phyloP scores from a whole-genome alignment of 495 filamentous ascomycete genomes.

The Penicillium arizonense region DNA sequence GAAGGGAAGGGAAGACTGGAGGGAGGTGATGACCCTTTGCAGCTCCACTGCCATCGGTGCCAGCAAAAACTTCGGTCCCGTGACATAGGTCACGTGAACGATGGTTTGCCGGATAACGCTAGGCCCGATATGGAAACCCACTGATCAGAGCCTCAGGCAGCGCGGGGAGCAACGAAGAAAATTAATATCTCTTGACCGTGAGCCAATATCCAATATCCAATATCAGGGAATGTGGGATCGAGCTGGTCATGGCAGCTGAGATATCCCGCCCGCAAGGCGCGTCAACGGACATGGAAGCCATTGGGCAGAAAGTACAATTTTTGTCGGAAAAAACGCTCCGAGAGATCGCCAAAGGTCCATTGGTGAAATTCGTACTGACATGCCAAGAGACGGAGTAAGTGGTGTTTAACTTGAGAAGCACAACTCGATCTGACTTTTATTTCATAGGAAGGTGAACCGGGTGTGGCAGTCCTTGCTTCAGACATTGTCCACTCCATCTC shows the following conservation, averaged over 20 bases:
- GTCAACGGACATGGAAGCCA: slow-evolving; percentile 32
- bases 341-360: slow-evolving; percentile 38
- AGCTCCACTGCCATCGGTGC: slow-evolving; percentile 29
- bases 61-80: slow-evolving; percentile 48
- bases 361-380: slow-evolving; percentile 35
- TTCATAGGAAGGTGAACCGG: slow-evolving; percentile 33
- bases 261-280: slow-evolving; percentile 4
- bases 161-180: slow-evolving; percentile 21
- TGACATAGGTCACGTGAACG: slow-evolving; percentile 26
- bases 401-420: neutral
- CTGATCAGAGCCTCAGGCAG: slow-evolving; percentile 27
- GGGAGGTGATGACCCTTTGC: slow-evolving; percentile 20
- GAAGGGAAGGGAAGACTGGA: slow-evolving; percentile 19
- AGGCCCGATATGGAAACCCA: slow-evolving; percentile 24
- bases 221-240: slow-evolving; percentile 17
- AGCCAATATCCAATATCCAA: slow-evolving; percentile 1
- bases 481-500: slow-evolving; percentile 37
- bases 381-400: slow-evolving; percentile 36
- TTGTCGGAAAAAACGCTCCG: slow-evolving; percentile 35
- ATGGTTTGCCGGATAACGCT: slow-evolving; percentile 25
- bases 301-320: slow-evolving; percentile 38
- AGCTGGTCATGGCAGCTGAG: slow-evolving; percentile 26
- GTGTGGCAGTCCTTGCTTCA: slow-evolving; percentile 38
- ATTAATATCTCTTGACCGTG: slow-evolving; percentile 12
- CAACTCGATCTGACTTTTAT: slow-evolving; percentile 14